phyloP scores from a whole-genome alignment of 1,284 basidiomycete genomes.

The Ustilago hordei region DNA sequence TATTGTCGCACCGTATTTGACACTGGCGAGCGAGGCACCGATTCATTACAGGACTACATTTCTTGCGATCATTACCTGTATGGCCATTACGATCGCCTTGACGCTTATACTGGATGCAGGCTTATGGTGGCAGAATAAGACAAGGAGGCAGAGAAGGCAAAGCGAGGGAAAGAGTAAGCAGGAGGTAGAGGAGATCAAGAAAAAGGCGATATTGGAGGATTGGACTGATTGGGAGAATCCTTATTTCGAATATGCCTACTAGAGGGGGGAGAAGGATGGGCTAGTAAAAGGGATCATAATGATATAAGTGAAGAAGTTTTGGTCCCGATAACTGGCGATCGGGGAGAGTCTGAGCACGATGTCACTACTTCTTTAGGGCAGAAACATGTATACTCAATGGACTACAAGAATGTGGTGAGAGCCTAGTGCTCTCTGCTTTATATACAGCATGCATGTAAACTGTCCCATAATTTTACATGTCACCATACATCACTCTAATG shows the following conservation, averaged over 20 bases:
- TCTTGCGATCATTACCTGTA: conserved; percentile 71
- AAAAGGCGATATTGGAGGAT: conserved; percentile 41
- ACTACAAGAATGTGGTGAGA: too few species aligned
- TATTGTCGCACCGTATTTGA: conserved; percentile 66
- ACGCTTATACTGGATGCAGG: conserved; percentile 39
- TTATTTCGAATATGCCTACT: conserved; percentile 47
- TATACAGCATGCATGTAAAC: too few species aligned
- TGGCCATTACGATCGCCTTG: conserved; percentile 50
- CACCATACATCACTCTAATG: too few species aligned
- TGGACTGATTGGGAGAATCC: conserved; percentile 54
- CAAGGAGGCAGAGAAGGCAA: conserved; percentile 21
- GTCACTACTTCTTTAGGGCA: too few species aligned
- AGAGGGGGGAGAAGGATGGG: background rate
- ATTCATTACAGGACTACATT: conserved; percentile 72
- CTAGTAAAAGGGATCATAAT: conserved; percentile 12
- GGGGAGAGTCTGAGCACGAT: too few species aligned
- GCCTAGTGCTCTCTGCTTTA: too few species aligned
- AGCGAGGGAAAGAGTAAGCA: conserved; percentile 23
- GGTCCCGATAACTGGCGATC: too few species aligned
- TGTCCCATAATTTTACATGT: too few species aligned
- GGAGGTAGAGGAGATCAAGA: conserved; percentile 36
- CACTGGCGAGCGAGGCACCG: conserved; percentile 54
- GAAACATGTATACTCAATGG: too few species aligned
- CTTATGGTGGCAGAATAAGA: conserved; percentile 42
- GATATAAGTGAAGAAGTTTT: too few species aligned